phyloP scores from a whole-genome alignment of 1,284 basidiomycete species.

The Ceratobasidium sp. region DNA sequence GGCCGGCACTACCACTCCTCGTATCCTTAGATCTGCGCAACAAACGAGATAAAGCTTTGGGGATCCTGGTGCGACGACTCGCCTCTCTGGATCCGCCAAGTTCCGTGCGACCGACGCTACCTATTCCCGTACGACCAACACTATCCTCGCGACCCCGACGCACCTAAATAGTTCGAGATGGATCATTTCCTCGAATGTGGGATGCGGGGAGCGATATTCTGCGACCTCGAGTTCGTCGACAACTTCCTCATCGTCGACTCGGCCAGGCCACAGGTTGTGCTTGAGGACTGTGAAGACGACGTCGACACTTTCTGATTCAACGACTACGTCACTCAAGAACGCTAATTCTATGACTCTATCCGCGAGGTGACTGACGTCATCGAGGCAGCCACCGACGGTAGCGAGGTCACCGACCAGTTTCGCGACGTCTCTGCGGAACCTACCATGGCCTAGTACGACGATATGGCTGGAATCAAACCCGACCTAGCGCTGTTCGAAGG shows the following conservation, averaged over 20 bases:
- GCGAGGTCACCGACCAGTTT: not conserved
- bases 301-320: not conserved
- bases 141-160: not conserved
- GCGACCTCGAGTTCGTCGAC: not conserved
- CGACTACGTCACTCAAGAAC: not conserved
- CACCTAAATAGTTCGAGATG: not conserved
- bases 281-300: not conserved
- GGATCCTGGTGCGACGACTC: too few species aligned
- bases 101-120: not conserved
- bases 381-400: not conserved
- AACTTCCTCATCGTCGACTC: slow-evolving; percentile 9
- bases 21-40: too few species aligned
- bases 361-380: not conserved
- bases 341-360: not conserved
- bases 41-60: too few species aligned
- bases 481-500: slow-evolving; percentile 13
- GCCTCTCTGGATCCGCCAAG: too few species aligned
- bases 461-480: slow-evolving; percentile 9
- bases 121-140: not conserved
- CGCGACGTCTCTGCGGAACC: not conserved
- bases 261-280: not conserved
- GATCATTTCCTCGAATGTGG: slow-evolving; percentile 1
- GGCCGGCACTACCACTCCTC: too few species aligned
- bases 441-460: not conserved
- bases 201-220: slow-evolving; percentile 5